Evolutionary conservation across 2,329 filamentous ascomycete species (phyloP).

Genomic region (Onygenales sp.): DNA sequence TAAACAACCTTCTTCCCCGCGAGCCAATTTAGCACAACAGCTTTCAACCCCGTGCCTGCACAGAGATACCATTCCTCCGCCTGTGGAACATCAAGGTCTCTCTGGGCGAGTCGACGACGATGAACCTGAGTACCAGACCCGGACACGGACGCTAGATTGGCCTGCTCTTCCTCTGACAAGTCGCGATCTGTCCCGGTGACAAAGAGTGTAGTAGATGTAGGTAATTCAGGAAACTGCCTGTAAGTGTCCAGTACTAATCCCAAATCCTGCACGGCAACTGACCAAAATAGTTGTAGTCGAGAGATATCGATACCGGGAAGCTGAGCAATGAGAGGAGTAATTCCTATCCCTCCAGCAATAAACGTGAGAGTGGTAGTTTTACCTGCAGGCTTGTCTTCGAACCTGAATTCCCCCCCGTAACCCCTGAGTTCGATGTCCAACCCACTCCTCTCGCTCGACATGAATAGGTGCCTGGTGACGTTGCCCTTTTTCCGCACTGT

Average conservation of each 20-base stretch:
- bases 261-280: slow-evolving; percentile 52
- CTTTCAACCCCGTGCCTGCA: slow-evolving; percentile 42
- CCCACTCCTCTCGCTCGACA: slow-evolving; percentile 41
- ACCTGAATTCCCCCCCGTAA: slow-evolving; percentile 58
- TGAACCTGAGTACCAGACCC: slow-evolving; percentile 26
- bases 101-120: slow-evolving; percentile 37
- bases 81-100: slow-evolving; percentile 35
- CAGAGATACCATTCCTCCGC: slow-evolving; percentile 51
- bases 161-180: slow-evolving; percentile 25
- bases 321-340: slow-evolving; percentile 71
- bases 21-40: slow-evolving; percentile 44
- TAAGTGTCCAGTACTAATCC: slow-evolving; percentile 54
- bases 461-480: slow-evolving; percentile 58
- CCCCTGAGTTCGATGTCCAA: slow-evolving; percentile 61
- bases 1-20: slow-evolving; percentile 45
- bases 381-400: slow-evolving; percentile 18
- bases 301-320: slow-evolving; percentile 42
- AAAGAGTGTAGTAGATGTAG: slow-evolving; percentile 49
- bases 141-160: slow-evolving; percentile 31
- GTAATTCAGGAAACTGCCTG: slow-evolving; percentile 42
- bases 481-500: slow-evolving; percentile 61
- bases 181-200: slow-evolving; percentile 40
- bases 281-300: slow-evolving; percentile 58
- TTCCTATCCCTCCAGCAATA: slow-evolving; percentile 70
- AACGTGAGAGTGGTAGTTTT: slow-evolving; percentile 43